Evolutionary conservation across 148 eudicot genomes (phyloP), one percentile per base, ranked within the genome.

Genomic region (Diospyros kaki): DNA sequence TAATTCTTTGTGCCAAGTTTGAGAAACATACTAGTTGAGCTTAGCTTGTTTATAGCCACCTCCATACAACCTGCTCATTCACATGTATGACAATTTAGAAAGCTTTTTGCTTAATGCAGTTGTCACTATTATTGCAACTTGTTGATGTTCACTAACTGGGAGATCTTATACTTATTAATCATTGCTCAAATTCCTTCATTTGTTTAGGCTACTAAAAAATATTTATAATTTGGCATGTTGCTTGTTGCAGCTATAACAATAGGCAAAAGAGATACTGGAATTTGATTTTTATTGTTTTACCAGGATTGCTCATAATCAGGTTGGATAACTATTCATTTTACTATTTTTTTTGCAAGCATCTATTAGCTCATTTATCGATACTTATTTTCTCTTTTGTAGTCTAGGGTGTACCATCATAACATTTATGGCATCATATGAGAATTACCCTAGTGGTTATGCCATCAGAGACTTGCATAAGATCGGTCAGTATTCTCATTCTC

Each of bases 361-460:
- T 63, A 45, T 10, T 17, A 65, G 42, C 44, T 77, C 50, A 1
- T 48, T 9, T 59, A 55, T 62, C 77, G 5, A 46, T 78, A 55
- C 75, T 63, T 44, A 69, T 81, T 66, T 75, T 44, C 72, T 39
- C 64, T 77, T 80, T 74, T 88, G 77, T 86, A 94, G 98, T 84
- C 83, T 94, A 87, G 98, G 90, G 72, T 90, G 87, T 81, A 90
- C 97, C 5, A 68, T 76, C 72, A 71, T 89, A 41, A 83, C 84
- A 74, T 92, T 90, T 81, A 80, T 87, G 95, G 98, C 98, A 78
- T 90, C 98, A 7, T 87, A 90, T 75, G 86, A 92, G 78, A 94
- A 94, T 82, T 92, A 94, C 81, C 98, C 98, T 15, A 89, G 95
- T 78, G 98, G 98, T 52, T 67, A 90, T 87, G 98, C 95, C 73